These are phyloP conservation scores for Populus hybrid DNA, from an alignment of 441 rosid genomes.

Conservation along the genomic window DNA sequence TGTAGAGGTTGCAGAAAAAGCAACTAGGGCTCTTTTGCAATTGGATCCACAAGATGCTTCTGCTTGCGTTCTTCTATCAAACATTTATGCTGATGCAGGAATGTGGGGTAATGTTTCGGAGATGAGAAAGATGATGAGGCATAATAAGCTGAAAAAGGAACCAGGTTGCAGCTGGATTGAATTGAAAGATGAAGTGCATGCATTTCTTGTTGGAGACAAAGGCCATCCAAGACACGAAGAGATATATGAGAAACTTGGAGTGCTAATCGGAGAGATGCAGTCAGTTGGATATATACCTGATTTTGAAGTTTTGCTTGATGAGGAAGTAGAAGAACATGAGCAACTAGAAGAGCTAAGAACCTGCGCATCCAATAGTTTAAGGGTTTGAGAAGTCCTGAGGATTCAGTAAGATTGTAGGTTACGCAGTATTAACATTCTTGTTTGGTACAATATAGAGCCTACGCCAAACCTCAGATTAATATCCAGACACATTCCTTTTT, in stretches of 20 bases:
- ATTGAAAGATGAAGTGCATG: conserved; percentile 67
- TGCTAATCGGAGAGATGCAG: conserved; percentile 54
- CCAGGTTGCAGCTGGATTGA: conserved; percentile 97
- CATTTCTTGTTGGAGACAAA: conserved; percentile 64
- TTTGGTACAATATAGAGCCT: neutral
- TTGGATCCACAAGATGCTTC: conserved; percentile 76
- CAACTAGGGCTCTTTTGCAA: conserved; percentile 47
- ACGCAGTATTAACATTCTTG: neutral
- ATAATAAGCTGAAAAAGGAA: conserved; percentile 67
- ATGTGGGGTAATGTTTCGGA: conserved; percentile 73
- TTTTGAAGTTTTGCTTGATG: conserved; percentile 21
- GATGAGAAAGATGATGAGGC: conserved; percentile 58
- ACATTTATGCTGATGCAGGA: conserved; percentile 72
- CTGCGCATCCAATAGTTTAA: neutral
- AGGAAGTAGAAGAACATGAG: conserved; percentile 25
- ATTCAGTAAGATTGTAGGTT: neutral
- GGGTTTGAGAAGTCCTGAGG: neutral
- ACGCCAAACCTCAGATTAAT: neutral
- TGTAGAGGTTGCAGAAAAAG: conserved; percentile 73
- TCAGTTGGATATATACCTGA: conserved; percentile 26
- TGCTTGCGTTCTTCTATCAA: conserved; percentile 69
- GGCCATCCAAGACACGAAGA: conserved; percentile 62
- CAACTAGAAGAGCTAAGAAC: neutral
- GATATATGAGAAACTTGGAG: conserved; percentile 48
- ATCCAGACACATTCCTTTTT: neutral